A percentile compares a stretch with the other conserved stretches of the same genome.
These are phyloP conservation scores for Blastocystis sp. DNA, from an alignment of 352 stramenopile species.

Conservation along the genomic window DNA sequence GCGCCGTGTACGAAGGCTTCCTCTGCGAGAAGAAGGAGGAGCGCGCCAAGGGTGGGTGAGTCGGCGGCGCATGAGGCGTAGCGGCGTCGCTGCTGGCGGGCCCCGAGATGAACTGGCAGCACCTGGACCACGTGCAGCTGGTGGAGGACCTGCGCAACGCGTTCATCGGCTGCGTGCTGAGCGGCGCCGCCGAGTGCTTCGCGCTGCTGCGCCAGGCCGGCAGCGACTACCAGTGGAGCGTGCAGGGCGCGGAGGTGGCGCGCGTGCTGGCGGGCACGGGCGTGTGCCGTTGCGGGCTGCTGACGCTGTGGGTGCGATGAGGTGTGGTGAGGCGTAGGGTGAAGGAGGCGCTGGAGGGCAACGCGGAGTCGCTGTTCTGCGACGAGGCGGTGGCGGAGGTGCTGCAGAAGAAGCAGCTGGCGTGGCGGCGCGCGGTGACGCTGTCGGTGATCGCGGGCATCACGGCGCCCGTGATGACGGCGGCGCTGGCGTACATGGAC, in stretches of 20 bases:
- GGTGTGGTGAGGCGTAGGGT: slow-evolving; percentile 6
- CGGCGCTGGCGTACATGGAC: slow-evolving; percentile 94
- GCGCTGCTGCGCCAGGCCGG: slow-evolving; percentile 85
- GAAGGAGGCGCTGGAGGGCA: slow-evolving; percentile 26
- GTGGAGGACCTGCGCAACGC: slow-evolving; percentile 81
- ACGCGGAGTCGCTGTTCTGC: neutral
- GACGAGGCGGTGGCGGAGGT: slow-evolving; percentile 14
- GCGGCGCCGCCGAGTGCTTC: neutral
- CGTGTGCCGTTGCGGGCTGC: neutral
- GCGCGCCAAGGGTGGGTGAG: slow-evolving; percentile 9
- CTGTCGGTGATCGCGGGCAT: slow-evolving; percentile 89
- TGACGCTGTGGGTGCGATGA: neutral
- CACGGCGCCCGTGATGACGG: slow-evolving; percentile 82
- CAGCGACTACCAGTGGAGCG: slow-evolving; percentile 89
- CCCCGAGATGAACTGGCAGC: slow-evolving; percentile 55
- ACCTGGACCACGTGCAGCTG: slow-evolving; percentile 87
- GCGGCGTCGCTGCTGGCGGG: neutral
- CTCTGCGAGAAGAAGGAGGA: neutral
- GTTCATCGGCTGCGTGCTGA: neutral
- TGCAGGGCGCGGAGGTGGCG: slow-evolving; percentile 91
- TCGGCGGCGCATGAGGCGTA: neutral
- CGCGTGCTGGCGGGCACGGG: slow-evolving; percentile 71
- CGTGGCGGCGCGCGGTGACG: slow-evolving; percentile 91
- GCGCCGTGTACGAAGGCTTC: neutral
- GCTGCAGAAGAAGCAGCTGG: slow-evolving; percentile 82